phyloP scores from a whole-genome alignment of 345 rosid species.

The Nephelium lappaceum region DNA sequence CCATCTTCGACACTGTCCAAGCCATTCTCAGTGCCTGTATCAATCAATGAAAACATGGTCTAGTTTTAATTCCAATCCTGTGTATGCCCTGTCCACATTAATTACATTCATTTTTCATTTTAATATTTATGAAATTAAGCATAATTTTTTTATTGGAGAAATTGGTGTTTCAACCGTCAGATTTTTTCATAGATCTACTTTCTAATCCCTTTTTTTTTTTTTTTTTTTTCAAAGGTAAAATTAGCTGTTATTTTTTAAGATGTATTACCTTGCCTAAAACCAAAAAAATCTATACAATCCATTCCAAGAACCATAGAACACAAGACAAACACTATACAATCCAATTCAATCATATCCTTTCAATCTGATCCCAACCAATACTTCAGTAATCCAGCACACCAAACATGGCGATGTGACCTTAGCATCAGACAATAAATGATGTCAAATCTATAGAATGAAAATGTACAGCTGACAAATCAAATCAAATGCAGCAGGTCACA shows the following conservation, averaged over 20 bases:
- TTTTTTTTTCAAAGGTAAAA: too few species aligned
- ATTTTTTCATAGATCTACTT: too few species aligned
- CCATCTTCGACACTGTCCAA: conserved; percentile 25
- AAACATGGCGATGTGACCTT: neutral
- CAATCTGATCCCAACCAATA: neutral
- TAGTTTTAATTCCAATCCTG: neutral
- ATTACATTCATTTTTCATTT: neutral
- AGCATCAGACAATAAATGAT: neutral
- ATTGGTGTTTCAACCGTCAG: too few species aligned
- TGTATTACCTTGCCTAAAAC: neutral
- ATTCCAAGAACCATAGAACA: too few species aligned
- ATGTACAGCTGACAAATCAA: neutral
- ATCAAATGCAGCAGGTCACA: neutral
- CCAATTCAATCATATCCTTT: conserved; percentile 1
- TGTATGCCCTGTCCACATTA: neutral
- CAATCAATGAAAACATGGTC: neutral
- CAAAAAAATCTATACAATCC: too few species aligned
- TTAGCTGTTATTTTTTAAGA: too few species aligned
- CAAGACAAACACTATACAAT: neutral
- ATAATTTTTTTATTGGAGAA: too few species aligned
- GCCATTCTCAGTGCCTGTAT: conserved; percentile 33
- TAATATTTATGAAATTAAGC: too few species aligned
- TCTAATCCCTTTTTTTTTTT: too few species aligned
- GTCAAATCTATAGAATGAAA: neutral
- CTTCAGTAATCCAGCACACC: neutral